Evolutionary conservation across 2,329 filamentous ascomycete species (phyloP).

Genomic region (Colletotrichum higginsianum): DNA sequence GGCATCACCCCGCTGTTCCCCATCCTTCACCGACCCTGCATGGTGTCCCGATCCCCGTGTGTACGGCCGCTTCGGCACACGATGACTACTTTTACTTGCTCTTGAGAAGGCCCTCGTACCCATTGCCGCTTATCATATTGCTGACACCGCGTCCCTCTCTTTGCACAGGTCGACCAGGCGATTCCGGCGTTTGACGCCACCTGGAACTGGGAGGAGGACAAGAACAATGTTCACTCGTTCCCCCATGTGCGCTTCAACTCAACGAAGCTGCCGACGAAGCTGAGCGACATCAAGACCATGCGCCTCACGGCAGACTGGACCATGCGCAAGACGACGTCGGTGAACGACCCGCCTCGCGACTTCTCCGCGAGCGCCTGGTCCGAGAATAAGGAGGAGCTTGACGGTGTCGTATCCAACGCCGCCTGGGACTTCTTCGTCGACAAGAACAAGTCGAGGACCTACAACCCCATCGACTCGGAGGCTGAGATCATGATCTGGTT

Average conservation of each 20-base stretch:
- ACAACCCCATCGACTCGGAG: conserved; percentile 48
- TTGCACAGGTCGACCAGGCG: conserved; percentile 46
- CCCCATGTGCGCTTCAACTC: conserved; percentile 52
- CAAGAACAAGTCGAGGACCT: conserved; percentile 45
- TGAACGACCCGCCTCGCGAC: conserved; percentile 43
- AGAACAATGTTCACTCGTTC: conserved; percentile 50
- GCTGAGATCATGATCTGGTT: conserved; percentile 55
- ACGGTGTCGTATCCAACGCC: conserved; percentile 48
- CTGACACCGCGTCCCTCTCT: neutral
- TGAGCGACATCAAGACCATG: conserved; percentile 50
- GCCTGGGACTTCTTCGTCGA: conserved; percentile 54
- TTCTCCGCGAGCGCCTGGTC: conserved; percentile 40
- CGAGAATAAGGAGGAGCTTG: conserved; percentile 46
- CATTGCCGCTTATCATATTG: neutral
- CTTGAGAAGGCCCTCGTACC: neutral
- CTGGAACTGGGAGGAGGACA: conserved; percentile 50
- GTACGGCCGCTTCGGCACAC: neutral
- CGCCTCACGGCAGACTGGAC: conserved; percentile 49
- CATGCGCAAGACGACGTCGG: conserved; percentile 47
- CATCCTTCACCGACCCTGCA: neutral
- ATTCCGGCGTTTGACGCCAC: conserved; percentile 50
- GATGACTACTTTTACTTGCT: neutral
- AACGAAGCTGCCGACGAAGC: conserved; percentile 46
- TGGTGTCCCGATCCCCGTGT: neutral
- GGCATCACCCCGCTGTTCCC: neutral